Evolutionary conservation across 805 yeast genomes (phyloP), one percentile per base, ranked within the genome.

Genomic region (Scheffersomyces lignosus): DNA sequence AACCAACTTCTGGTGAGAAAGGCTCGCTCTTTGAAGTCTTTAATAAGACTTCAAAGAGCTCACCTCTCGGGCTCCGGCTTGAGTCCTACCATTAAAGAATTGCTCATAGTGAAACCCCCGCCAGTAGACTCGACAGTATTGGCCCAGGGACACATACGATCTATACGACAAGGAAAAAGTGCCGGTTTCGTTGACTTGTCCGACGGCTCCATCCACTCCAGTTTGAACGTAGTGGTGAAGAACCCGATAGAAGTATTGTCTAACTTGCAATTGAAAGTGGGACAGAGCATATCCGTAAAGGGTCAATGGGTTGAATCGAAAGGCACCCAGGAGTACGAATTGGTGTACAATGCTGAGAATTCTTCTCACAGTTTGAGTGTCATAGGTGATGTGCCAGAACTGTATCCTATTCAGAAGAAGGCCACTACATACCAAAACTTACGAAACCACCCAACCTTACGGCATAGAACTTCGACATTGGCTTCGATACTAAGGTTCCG

Each of bases 321-420:
- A 31, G 69, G 70, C 4, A 40, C 48, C 3, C 70, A 67, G 43
- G 45, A 47, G n/a, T 54, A 45, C 34, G 71, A 69, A 41, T 38
- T 69, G 27, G 48, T 45, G 12, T 57, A 44, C 38, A 50, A 52
- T 23, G 38, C 51, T 3, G 48, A 51, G 0, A 56, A 63, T 25
- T 53, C 57, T 5, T 56, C 59, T 2, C 59, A 58, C 29, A 32
- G 32, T 1, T 54, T 85, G 3, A 41, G 58, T 10, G 54, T 87
- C 1, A 43, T 82, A 4, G 96, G 96, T 0, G 62, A 66, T 22
- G 83, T 86, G 0, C 70, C 75, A 0, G 75, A 74, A 2, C 58
- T 66, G 25, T 93, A 83, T 56, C 96, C 97, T 0, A 64, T 93
- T 33, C 96, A 89, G 50, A 90, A 89, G 54, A 89, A 89, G 56